These are phyloP conservation scores for Leptographium wingfieldii DNA, from an alignment of 2,329 filamentous ascomycete species.

Conservation along the genomic window DNA sequence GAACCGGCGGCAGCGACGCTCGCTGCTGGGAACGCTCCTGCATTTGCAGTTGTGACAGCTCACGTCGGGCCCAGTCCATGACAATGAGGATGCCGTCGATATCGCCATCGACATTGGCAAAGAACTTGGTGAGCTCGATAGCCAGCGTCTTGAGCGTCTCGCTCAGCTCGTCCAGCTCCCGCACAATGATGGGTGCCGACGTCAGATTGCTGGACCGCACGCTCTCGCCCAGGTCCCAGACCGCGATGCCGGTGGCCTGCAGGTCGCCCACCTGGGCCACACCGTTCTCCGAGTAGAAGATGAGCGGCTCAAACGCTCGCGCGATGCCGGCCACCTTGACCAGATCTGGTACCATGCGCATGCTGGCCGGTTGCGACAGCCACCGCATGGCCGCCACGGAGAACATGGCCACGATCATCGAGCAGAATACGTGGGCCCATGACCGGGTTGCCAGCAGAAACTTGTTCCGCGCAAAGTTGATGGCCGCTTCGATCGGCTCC, in stretches of 20 bases:
- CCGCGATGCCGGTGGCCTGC: slow-evolving; percentile 81
- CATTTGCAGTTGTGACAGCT: slow-evolving; percentile 58
- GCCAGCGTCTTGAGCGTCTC: slow-evolving; percentile 77
- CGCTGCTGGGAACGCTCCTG: slow-evolving; percentile 20
- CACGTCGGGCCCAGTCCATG: slow-evolving; percentile 91
- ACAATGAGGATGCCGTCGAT: slow-evolving; percentile 85
- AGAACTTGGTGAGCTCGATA: slow-evolving; percentile 80
- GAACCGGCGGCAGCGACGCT: slow-evolving; percentile 36
- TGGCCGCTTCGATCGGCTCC: slow-evolving; percentile 65
- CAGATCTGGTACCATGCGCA: slow-evolving; percentile 64
- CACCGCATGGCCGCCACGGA: slow-evolving; percentile 52
- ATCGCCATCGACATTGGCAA: slow-evolving; percentile 84
- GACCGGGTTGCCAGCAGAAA: slow-evolving; percentile 53
- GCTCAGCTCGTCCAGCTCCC: slow-evolving; percentile 72
- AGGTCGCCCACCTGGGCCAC: slow-evolving; percentile 75
- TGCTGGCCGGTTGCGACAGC: slow-evolving; percentile 54
- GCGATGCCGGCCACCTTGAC: slow-evolving; percentile 85
- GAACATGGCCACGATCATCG: slow-evolving; percentile 48
- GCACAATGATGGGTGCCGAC: slow-evolving; percentile 72
- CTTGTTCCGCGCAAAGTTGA: slow-evolving; percentile 49
- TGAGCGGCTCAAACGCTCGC: slow-evolving; percentile 83
- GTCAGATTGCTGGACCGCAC: slow-evolving; percentile 85
- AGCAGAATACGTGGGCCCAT: slow-evolving; percentile 53
- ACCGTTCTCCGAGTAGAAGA: slow-evolving; percentile 88
- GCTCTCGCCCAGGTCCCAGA: slow-evolving; percentile 90